These are phyloP conservation scores for Xylariaceae sp. DNA, from an alignment of 2,329 filamentous ascomycete species.

Conservation along the genomic window DNA sequence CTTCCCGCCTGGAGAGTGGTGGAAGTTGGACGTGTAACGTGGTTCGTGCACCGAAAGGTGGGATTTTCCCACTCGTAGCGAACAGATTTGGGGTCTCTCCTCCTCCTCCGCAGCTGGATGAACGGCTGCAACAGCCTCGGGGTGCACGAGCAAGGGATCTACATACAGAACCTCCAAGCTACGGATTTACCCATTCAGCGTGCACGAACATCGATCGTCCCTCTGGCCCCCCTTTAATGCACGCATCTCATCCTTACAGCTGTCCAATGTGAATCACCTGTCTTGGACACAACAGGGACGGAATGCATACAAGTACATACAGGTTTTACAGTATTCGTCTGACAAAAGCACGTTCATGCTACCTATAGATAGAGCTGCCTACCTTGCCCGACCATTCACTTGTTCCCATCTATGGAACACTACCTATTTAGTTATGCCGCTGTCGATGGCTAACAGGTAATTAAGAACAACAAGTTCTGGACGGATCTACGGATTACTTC, in stretches of 20 bases:
- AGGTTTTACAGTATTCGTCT: background rate
- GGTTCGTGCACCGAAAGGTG: background rate
- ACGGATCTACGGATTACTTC: no score
- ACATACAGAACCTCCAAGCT: no score
- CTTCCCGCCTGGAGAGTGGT: background rate
- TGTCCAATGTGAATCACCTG: background rate
- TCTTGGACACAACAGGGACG: background rate
- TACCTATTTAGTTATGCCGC: no score
- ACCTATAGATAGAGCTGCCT: no score
- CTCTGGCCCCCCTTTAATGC: background rate
- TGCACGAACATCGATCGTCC: background rate
- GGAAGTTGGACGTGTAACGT: background rate
- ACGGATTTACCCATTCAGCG: background rate
- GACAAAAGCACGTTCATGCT: background rate
- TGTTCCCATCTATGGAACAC: no score
- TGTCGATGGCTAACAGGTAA: no score
- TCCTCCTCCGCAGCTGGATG: background rate
- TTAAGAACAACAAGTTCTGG: no score
- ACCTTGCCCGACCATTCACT: no score
- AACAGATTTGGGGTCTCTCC: no score
- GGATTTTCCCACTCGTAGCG: no score
- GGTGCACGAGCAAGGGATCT: background rate
- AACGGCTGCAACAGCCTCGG: background rate
- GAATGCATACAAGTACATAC: background rate
- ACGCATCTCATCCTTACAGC: background rate